Evolutionary conservation across 768 basidiomycete species (phyloP).

Genomic region (Xerocomus brunneocitrinus): DNA sequence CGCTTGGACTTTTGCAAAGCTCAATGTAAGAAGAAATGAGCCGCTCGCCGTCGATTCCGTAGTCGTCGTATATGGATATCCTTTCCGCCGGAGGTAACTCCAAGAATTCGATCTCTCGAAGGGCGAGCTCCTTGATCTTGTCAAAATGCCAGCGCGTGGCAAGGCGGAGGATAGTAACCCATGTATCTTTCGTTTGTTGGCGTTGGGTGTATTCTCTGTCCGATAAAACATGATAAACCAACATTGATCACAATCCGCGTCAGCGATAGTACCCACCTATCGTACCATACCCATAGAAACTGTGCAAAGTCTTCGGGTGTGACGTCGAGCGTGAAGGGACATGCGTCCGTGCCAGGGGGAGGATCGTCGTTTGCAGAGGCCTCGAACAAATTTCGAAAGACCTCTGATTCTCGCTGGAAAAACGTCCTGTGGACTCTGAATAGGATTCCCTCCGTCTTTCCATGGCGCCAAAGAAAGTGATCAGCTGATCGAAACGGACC

Average conservation of each 20-base stretch:
- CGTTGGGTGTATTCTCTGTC: conserved; percentile 51
- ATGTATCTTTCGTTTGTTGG: conserved; percentile 44
- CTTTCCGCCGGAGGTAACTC: conserved; percentile 45
- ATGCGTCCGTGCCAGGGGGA: conserved; percentile 33
- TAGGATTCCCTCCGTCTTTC: conserved; percentile 45
- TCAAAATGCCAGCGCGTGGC: conserved; percentile 53
- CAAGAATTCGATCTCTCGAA: conserved; percentile 52
- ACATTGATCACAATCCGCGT: not conserved
- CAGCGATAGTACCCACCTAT: conserved; percentile 35
- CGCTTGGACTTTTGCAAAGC: conserved; percentile 48
- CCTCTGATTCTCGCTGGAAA: conserved; percentile 51
- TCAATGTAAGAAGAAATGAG: conserved; percentile 50
- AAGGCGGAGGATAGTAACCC: conserved; percentile 53
- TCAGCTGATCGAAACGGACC: conserved; percentile 4
- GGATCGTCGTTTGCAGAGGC: conserved; percentile 25
- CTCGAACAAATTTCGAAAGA: conserved; percentile 37
- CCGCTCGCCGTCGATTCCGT: conserved; percentile 45
- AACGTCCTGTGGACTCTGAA: conserved; percentile 57
- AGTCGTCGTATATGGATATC: conserved; percentile 52
- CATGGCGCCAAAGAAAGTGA: not conserved
- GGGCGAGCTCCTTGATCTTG: conserved; percentile 45
- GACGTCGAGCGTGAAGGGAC: conserved; percentile 43
- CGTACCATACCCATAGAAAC: conserved; percentile 58
- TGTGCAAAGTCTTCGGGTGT: conserved; percentile 43
- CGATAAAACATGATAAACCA: not conserved